phyloP scores from a whole-genome alignment of 202 grass and related monocot species.

The Alloteropsis angusta region DNA sequence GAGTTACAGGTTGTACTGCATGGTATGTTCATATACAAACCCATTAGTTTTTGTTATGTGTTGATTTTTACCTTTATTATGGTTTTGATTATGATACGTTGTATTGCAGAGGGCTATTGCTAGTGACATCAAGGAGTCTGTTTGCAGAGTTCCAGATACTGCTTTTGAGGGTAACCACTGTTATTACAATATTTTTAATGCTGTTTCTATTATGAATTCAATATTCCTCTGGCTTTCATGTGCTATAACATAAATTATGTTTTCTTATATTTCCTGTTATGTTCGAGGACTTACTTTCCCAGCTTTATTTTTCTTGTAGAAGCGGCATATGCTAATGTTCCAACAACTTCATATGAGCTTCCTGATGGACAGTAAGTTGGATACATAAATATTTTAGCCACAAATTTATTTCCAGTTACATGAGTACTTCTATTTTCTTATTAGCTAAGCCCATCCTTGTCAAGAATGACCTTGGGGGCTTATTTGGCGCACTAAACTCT shows the following conservation, averaged over 20 bases:
- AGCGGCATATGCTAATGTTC: constrained; percentile 97
- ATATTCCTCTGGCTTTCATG: constrained; percentile 27
- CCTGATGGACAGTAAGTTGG: constrained; percentile 98
- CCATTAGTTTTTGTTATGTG: constrained; percentile 10
- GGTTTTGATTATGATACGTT: constrained; percentile 16
- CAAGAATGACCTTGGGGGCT: not conserved
- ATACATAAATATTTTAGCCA: constrained; percentile 16
- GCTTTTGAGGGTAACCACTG: constrained; percentile 79
- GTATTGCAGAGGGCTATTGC: constrained; percentile 80
- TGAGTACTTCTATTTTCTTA: not conserved
- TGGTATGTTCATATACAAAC: constrained; percentile 44
- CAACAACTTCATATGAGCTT: constrained; percentile 97
- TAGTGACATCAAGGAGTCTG: constrained; percentile 93
- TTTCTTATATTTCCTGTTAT: constrained; percentile 9
- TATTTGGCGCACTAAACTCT: not conserved
- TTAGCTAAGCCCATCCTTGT: not conserved
- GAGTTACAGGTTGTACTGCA: constrained; percentile 85
- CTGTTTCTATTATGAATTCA: constrained; percentile 1
- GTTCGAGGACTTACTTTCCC: constrained; percentile 13
- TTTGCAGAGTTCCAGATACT: constrained; percentile 92
- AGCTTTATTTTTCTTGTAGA: constrained; percentile 63
- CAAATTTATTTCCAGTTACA: not conserved
- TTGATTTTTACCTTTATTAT: constrained; percentile 18
- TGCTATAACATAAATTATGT: not conserved
- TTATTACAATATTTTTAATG: constrained; percentile 1